A percentile compares a stretch with the other conserved stretches of the same genome.
phyloP scores from a whole-genome alignment of 495 filamentous ascomycete species.

The Podospora anserina region DNA sequence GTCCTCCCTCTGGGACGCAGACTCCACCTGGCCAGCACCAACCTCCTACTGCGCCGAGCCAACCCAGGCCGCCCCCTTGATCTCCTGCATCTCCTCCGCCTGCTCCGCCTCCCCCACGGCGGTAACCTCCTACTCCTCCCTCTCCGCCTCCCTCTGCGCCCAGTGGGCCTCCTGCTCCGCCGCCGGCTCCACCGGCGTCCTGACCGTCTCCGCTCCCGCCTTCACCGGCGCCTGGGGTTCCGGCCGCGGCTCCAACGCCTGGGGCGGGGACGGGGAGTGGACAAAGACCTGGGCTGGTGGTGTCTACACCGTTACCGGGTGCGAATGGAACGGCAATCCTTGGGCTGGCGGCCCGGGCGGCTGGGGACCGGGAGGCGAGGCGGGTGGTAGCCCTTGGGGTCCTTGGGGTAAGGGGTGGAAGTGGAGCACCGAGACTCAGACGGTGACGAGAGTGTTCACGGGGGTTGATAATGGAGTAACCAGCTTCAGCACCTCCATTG shows the following conservation, averaged over 20 bases:
- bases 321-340: slow-evolving; percentile 44
- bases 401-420: slow-evolving; percentile 46
- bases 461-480: slow-evolving; percentile 38
- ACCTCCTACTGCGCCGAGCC: slow-evolving; percentile 41
- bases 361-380: slow-evolving; percentile 34
- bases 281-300: slow-evolving; percentile 44
- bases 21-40: slow-evolving; percentile 42
- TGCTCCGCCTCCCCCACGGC: slow-evolving; percentile 43
- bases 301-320: slow-evolving; percentile 47
- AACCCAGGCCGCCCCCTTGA: slow-evolving; percentile 33
- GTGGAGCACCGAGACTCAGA: slow-evolving; percentile 30
- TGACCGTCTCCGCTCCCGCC: slow-evolving; percentile 40
- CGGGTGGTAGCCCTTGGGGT: slow-evolving; percentile 41
- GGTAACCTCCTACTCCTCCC: slow-evolving; percentile 37
- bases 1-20: slow-evolving; percentile 37
- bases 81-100: slow-evolving; percentile 36
- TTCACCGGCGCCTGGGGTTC: slow-evolving; percentile 41
- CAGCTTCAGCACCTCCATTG: slow-evolving; percentile 36
- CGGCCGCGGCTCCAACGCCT: slow-evolving; percentile 26
- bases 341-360: slow-evolving; percentile 48
- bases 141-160: slow-evolving; percentile 43
- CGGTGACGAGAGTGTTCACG: slow-evolving; percentile 36
- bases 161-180: slow-evolving; percentile 37
- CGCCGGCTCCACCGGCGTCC: slow-evolving; percentile 41
- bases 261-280: slow-evolving; percentile 16